Evolutionary conservation across 495 filamentous ascomycete species (phyloP).

Genomic region (Hypoxylon cercidicola): DNA sequence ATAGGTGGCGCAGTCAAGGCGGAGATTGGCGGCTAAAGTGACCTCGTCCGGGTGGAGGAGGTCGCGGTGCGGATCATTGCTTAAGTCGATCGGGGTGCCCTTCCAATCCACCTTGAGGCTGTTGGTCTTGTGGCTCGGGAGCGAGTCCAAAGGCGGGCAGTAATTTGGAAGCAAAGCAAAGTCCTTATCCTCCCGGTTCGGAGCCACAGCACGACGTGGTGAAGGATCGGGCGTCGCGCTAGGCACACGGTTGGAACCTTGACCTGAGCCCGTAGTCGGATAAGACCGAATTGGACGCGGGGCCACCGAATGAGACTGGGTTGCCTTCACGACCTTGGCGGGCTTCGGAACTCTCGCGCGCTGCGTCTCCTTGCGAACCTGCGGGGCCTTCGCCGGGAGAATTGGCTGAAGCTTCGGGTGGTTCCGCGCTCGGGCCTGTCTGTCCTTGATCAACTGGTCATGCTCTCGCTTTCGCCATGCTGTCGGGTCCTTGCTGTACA

Average conservation of each 20-base stretch:
- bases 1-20: constrained; percentile 90
- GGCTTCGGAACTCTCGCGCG: constrained; percentile 49
- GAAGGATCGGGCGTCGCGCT: constrained; percentile 57
- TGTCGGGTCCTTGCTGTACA: constrained; percentile 66
- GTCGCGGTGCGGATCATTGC: constrained; percentile 78
- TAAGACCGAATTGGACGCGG: constrained; percentile 44
- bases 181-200: constrained; percentile 85
- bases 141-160: constrained; percentile 75
- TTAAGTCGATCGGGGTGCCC: constrained; percentile 80
- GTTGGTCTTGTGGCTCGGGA: constrained; percentile 65
- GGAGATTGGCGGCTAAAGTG: constrained; percentile 78
- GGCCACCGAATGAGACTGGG: constrained; percentile 43
- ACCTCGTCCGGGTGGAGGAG: constrained; percentile 85
- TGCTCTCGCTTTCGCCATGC: constrained; percentile 73
- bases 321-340: constrained; percentile 60
- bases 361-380: constrained; percentile 44
- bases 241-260: constrained; percentile 37
- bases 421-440: constrained; percentile 46
- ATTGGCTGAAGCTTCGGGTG: constrained; percentile 51
- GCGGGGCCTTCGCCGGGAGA: constrained; percentile 52
- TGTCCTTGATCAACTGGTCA: constrained; percentile 64
- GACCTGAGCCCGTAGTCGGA: constrained; percentile 17
- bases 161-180: constrained; percentile 81
- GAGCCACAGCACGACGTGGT: constrained; percentile 52
- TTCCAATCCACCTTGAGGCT: constrained; percentile 90